Evolutionary conservation across 176 grass and related monocot genomes (phyloP), one percentile per base, ranked within the genome.

Genomic region (Neostapfia colusana): DNA sequence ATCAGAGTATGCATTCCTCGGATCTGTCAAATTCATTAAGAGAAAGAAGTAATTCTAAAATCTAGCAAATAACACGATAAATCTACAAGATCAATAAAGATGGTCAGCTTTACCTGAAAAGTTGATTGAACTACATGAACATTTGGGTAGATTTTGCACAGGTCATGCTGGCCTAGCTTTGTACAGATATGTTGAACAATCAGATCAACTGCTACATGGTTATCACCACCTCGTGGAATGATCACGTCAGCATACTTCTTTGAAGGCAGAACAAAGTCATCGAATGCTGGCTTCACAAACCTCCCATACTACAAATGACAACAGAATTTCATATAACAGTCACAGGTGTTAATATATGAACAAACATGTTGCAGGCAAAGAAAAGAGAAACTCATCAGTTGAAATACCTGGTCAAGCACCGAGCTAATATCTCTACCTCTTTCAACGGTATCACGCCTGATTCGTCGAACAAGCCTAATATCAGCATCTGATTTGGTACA

Each of bases 1-100:
- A 99, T 99, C 48, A 99, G 89, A 53, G 95, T 99, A 92, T 99
- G 95, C 95, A 99, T 99, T 89, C 95, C 95, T 81, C 89, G 85
- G 81, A 99, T 99, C 95, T 99, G 85, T 69, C 37, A 74, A 76
- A 82, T 76, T 51, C 54, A 79, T 18, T 64, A 69, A 45, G 23
- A 76, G 64, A 23, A 27, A 75, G 67, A 57, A 73, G 69, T 40
- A 55, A 55, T 44, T 69, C 8, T 38, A n/a, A 79, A 38, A 88
- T 45, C 39, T 8, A 56, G 20, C 5, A 41, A 14, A 74, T 7
- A 79, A 46, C 5, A 38, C 14, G 23, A 43, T 44, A 16, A 31
- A 69, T 23, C 18, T 51, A 31, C 68, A 54, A 36, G 55, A 62
- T 48, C 2, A 6, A 37, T 20, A 60, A 49, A 77, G 46, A 77